These are phyloP conservation scores for Cydonia oblonga DNA, from an alignment of 331 rosid genomes.

Conservation along the genomic window DNA sequence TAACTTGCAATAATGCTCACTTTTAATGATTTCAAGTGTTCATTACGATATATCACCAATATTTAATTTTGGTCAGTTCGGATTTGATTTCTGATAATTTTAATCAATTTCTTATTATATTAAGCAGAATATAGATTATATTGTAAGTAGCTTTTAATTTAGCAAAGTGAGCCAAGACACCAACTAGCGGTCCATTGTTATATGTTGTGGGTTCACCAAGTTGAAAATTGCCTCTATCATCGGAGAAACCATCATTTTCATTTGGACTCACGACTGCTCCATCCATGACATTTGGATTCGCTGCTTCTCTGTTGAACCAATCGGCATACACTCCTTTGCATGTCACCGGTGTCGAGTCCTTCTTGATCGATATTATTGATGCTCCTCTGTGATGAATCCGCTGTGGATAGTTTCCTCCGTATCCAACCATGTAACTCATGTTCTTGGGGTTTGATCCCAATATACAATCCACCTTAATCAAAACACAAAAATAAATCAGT, in stretches of 20 bases:
- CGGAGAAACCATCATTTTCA: conserved; percentile 16
- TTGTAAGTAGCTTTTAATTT: background rate
- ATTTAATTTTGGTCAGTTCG: too few relatives aligned
- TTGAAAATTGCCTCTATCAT: conserved; percentile 23
- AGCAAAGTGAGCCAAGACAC: conserved; percentile 39
- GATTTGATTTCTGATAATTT: too few relatives aligned
- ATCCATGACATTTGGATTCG: conserved; percentile 44
- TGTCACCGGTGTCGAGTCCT: conserved; percentile 7
- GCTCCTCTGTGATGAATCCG: conserved; percentile 55
- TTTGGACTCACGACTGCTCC: conserved; percentile 49
- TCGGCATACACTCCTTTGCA: conserved; percentile 29
- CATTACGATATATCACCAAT: too few relatives aligned
- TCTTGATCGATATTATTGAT: conserved; percentile 42
- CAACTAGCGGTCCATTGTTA: conserved; percentile 38
- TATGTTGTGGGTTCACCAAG: conserved; percentile 33
- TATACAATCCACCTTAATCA: conserved; percentile 38
- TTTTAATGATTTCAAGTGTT: too few relatives aligned
- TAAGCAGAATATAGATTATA: too few relatives aligned
- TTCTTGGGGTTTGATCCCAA: conserved; percentile 42
- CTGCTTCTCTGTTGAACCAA: conserved; percentile 26
- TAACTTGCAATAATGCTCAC: too few relatives aligned
- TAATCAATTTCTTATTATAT: too few relatives aligned
- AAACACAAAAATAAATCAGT: too few relatives aligned
- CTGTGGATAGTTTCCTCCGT: conserved; percentile 28
- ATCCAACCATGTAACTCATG: conserved; percentile 65